Percentiles rank a stretch among this genome's conserved stretches.
Conservation (phyloP, 1,139 yeast species). For the Geotrichum carabidarum region DNA sequence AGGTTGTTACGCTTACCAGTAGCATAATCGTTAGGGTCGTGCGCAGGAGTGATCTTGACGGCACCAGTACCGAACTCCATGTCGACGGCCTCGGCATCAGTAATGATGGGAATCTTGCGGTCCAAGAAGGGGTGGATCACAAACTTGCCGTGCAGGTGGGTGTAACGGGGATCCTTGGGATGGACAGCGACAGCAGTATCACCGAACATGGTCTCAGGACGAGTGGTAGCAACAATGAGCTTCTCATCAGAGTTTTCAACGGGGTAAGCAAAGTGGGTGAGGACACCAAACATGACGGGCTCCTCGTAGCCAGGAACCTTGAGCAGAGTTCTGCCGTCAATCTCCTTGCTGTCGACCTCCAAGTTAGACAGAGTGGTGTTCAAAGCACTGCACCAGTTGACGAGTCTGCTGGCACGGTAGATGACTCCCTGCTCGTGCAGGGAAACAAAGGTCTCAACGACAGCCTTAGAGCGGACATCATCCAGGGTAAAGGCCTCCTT, state of each 20-base stretch:
- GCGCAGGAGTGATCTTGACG: constrained; percentile 97
- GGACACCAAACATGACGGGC: constrained; percentile 90
- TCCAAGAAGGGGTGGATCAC: constrained; percentile 87
- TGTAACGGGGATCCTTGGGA: constrained; percentile 89
- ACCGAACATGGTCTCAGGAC: constrained; percentile 98
- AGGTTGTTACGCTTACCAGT: constrained; percentile 92
- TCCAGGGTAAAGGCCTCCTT: constrained; percentile 91
- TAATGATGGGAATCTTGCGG: constrained; percentile 77
- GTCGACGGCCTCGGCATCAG: constrained; percentile 91
- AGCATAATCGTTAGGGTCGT: constrained; percentile 92
- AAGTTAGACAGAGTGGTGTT: constrained; percentile 94
- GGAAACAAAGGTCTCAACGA: constrained; percentile 83
- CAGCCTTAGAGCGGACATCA: constrained; percentile 73
- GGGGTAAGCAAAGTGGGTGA: constrained; percentile 88
- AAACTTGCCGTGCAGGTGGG: constrained; percentile 88
- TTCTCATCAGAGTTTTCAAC: constrained; percentile 86
- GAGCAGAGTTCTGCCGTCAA: constrained; percentile 73
- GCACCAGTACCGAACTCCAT: constrained; percentile 99
- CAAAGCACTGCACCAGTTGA: constrained; percentile 93
- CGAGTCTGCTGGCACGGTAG: constrained; percentile 88
- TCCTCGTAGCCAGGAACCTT: constrained; percentile 87
- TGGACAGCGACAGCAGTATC: constrained; percentile 97
- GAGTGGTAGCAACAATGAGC: constrained; percentile 90
- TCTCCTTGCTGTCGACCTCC: constrained; percentile 90
- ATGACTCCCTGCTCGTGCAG: constrained; percentile 92